These are phyloP conservation scores for Rhexocercosporidium sp. DNA, from an alignment of 2,329 filamentous ascomycete genomes.

Conservation along the genomic window DNA sequence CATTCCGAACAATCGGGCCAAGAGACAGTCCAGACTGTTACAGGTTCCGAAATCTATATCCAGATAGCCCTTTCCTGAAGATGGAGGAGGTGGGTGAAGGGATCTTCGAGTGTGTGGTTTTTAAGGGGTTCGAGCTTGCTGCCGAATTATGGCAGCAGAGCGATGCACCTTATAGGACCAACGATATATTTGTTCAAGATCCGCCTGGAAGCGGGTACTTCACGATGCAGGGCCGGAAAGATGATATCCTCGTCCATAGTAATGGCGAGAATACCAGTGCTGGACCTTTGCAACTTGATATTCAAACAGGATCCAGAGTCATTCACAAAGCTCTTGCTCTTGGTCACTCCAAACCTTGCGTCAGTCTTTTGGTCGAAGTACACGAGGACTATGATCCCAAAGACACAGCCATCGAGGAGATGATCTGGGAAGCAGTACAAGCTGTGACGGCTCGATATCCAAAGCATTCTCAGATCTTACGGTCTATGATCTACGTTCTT, in stretches of 20 bases:
- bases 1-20: constrained; percentile 40
- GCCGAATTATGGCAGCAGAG: constrained; percentile 41
- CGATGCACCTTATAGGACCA: constrained; percentile 40
- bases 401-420: constrained; percentile 5
- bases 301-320: constrained; percentile 34
- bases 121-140: constrained; percentile 42
- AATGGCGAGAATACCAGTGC: constrained; percentile 44
- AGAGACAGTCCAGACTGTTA: constrained; percentile 38
- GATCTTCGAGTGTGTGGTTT: constrained; percentile 41
- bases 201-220: constrained; percentile 40
- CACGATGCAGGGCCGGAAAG: constrained; percentile 40
- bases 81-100: constrained; percentile 41
- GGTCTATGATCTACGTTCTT: constrained; percentile 39
- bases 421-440: constrained; percentile 34
- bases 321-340: constrained; percentile 37
- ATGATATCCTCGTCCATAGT: constrained; percentile 42
- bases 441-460: constrained; percentile 34
- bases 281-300: constrained; percentile 38
- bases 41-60: constrained; percentile 38
- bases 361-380: constrained; percentile 38
- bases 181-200: constrained; percentile 42
- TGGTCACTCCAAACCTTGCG: constrained; percentile 37
- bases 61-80: constrained; percentile 36
- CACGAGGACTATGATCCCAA: constrained; percentile 29
- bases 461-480: constrained; percentile 35